Evolutionary conservation across 1,284 basidiomycete species (phyloP).

Genomic region (Bjerkandera adusta): DNA sequence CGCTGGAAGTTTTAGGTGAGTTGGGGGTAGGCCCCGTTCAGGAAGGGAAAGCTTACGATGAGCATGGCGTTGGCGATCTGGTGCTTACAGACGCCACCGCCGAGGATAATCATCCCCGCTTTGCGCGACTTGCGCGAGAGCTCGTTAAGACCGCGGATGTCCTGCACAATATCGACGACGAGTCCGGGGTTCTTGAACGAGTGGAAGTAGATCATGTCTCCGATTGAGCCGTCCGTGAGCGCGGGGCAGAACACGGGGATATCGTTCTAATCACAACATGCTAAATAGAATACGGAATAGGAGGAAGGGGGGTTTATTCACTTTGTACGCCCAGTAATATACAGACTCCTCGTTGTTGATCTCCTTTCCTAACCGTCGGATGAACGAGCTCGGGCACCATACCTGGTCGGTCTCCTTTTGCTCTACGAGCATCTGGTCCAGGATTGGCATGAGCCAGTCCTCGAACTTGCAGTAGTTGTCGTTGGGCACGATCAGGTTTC

Average conservation of each 20-base stretch:
- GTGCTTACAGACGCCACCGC: conserved; percentile 99
- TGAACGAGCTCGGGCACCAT: conserved; percentile 96
- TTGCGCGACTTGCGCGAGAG: conserved; percentile 85
- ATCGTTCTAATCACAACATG: conserved; percentile 71
- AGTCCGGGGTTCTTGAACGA: conserved; percentile 91
- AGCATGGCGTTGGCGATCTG: conserved; percentile 99
- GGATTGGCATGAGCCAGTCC: conserved; percentile 96
- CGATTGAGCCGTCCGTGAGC: conserved; percentile 95
- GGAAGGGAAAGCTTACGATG: conserved; percentile 58
- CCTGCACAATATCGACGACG: conserved; percentile 90
- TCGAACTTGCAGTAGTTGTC: conserved; percentile 99
- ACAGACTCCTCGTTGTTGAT: conserved; percentile 97
- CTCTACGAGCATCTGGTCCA: conserved; percentile 90
- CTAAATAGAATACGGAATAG: too few species aligned
- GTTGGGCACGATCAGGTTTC: conserved; percentile 97
- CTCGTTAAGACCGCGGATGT: conserved; percentile 93
- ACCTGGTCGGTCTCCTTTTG: conserved; percentile 72
- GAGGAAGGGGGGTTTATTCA: conserved; percentile 42
- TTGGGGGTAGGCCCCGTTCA: neutral
- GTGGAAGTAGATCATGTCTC: conserved; percentile 99
- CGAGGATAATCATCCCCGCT: conserved; percentile 98
- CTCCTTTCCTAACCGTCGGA: conserved; percentile 89
- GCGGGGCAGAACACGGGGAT: conserved; percentile 99
- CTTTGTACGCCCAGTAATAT: conserved; percentile 99
- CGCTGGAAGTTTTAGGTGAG: conserved; percentile 51